Conservation (phyloP, 192 early-diverging fungal genomes). For the Coemansia sp. region DNA sequence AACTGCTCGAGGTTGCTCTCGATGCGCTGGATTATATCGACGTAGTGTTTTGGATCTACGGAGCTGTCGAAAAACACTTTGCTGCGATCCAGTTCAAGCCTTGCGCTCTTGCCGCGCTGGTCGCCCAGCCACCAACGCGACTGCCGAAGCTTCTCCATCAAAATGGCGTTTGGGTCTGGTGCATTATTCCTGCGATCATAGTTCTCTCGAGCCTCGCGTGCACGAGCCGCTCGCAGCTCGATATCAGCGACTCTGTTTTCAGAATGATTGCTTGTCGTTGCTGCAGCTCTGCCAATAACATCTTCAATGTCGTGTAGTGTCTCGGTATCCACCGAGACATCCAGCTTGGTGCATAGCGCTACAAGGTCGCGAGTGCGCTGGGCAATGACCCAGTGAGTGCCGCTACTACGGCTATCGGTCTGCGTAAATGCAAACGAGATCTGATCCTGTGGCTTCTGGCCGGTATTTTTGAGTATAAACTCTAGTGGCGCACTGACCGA, state of each 20-base stretch:
- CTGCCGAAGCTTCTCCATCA: slow-evolving; percentile 24
- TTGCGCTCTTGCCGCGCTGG: slow-evolving; percentile 6
- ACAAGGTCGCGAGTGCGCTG: slow-evolving; percentile 39
- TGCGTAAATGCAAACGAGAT: slow-evolving; percentile 25
- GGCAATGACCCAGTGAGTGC: slow-evolving; percentile 8
- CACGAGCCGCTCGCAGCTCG: slow-evolving; percentile 27
- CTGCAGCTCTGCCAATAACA: background rate
- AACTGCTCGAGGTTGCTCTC: slow-evolving; percentile 29
- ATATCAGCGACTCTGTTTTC: background rate
- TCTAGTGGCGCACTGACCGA: slow-evolving; percentile 10
- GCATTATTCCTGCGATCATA: slow-evolving; percentile 9
- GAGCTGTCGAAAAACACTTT: slow-evolving; percentile 36
- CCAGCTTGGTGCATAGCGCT: slow-evolving; percentile 22
- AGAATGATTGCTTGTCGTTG: background rate
- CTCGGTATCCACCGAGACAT: background rate
- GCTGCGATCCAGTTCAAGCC: slow-evolving; percentile 12
- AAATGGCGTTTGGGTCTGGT: slow-evolving; percentile 10
- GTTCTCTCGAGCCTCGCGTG: slow-evolving; percentile 32
- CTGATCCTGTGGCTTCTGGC: slow-evolving; percentile 1
- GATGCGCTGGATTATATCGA: slow-evolving; percentile 8
- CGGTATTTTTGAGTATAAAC: slow-evolving; percentile 3
- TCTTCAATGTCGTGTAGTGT: slow-evolving; percentile 16
- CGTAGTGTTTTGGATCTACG: slow-evolving; percentile 19
- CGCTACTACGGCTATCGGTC: background rate
- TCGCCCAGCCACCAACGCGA: slow-evolving; percentile 9